Base-by-base conservation (phyloP, 208 protist genomes). In the Acanthamoeba sp. region DNA sequence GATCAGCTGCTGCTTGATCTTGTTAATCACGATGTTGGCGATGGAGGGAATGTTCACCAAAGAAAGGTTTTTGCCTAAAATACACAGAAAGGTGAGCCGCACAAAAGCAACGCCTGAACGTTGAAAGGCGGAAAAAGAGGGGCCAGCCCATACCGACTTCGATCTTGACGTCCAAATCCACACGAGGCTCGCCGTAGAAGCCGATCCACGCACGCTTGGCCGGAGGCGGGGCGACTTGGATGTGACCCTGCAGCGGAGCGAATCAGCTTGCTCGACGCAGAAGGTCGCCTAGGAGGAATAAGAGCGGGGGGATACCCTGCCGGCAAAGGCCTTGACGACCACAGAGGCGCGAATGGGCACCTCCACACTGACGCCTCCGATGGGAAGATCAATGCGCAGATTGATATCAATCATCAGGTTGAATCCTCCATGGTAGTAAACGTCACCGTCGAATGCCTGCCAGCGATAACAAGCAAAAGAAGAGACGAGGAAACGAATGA, bases 1-100 rank as follows among this genome's bases (percentile, higher is more conserved):
- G 45, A 87, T 87, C 27, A 87, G n/a, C 48, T 87, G 78, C 78
- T 87, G 78, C 78, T 87, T 87, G 78, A 87, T 87, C 48, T 59
- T 87, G 29, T 87, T 87, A 22, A 87, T 59, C 14, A 87, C 48
- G 24, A 87, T 87, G 27, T 59, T 50, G 36, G 78, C 78, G 27
- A 87, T 29, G 1, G 78, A 50, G 5, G 78, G 78, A 32, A 87
- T 87, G 78, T 87, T 87, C 24, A 87, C 78, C 36, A 87, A 6
- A 18, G 22, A 42, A 16, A 62, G 48, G 45, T 87, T 38, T 57
- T 59, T 50, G 45, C 78, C 78, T 62, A 29, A 59, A 64, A 64
- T 1, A 18, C 0, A 42, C 1, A 32, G 66, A 42, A 2, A 76
- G 18, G 36, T 71, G 40, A 22, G 18, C 16, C 22, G 55, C 55